Evolutionary conservation across 805 yeast species (phyloP), one percentile per base, ranked within the genome.

Genomic region (Saccharomyces paradoxus): DNA sequence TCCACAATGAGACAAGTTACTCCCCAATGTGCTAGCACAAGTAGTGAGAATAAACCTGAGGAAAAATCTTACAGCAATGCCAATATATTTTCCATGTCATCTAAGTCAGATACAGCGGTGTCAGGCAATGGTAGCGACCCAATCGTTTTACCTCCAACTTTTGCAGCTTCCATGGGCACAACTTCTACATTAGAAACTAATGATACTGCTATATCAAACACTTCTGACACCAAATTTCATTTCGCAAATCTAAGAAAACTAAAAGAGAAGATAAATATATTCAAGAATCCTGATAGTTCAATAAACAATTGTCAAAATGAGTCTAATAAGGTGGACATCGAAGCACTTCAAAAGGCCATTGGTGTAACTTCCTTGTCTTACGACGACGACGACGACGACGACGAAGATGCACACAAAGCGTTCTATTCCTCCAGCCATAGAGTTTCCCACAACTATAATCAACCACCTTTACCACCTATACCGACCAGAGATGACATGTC

Each of bases 271-370:
- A 67, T 70, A 46, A 68, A 68, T 51, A 67, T 64, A 2, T 69
- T 70, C 52, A 69, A 68, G 52, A 69, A 69, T 53, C 71, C 69
- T 0, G 60, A 56, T 31, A 53, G 58, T 14, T 59, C 65, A 6
- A 55, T 52, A 2, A 52, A 52, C 37, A 47, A 41, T 24, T 55
- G 57, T 8, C 52, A 31, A 8, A 57, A 55, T 29, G 51, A 48
- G 53, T 62, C 59, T 14, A 53, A 54, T 9, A 58, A 62, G 3
- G 69, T 70, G 10, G 71, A 70, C 55, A 65, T 70, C 24, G 67
- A 64, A 50, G 73, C 71, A 5, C 55, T 70, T n/a, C 72, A 70
- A 55, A 69, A 70, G 48, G 73, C 71, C 1, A 69, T 70, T 46
- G 74, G 72, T 29, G 67, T 67, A 7, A 54, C 61, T 0, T 57